Evolutionary conservation across 2,329 filamentous ascomycete species (phyloP).

Genomic region (Penicillium sp.): DNA sequence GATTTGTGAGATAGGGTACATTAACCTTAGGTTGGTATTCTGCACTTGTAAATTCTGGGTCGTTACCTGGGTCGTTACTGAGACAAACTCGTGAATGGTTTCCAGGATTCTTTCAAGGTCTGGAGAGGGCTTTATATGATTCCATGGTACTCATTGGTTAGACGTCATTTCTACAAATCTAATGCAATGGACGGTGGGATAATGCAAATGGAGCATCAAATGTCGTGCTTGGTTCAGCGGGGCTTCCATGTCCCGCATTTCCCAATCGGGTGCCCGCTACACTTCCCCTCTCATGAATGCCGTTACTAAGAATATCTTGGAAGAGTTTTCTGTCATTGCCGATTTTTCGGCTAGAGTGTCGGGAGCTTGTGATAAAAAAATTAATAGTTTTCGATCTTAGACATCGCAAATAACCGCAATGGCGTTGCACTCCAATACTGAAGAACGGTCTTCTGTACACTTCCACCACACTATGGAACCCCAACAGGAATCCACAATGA

Average conservation of each 20-base stretch:
- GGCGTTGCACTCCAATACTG: neutral
- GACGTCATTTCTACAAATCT: neutral
- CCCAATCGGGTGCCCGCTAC: constrained; percentile 21
- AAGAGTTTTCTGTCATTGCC: neutral
- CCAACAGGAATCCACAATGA: constrained; percentile 5
- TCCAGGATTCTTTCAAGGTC: too few relatives aligned
- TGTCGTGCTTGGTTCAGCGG: constrained; percentile 20
- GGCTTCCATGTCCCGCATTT: constrained; percentile 7
- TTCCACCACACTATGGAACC: neutral
- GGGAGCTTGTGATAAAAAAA: neutral
- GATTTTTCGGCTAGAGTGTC: neutral
- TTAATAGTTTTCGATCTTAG: neutral
- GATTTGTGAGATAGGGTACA: constrained; percentile 29
- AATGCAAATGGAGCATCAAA: constrained; percentile 8
- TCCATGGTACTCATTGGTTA: too few relatives aligned
- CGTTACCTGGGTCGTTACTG: too few relatives aligned
- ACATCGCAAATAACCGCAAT: neutral
- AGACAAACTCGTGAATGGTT: neutral
- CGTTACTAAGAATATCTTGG: neutral
- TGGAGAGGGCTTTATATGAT: too few relatives aligned
- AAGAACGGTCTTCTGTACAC: neutral
- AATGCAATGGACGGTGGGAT: constrained; percentile 1
- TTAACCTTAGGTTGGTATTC: constrained; percentile 30
- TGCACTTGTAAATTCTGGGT: constrained; percentile 7
- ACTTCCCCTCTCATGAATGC: neutral